phyloP scores from a whole-genome alignment of 2,329 filamentous ascomycete species.

The Trichoderma koningiopsis region DNA sequence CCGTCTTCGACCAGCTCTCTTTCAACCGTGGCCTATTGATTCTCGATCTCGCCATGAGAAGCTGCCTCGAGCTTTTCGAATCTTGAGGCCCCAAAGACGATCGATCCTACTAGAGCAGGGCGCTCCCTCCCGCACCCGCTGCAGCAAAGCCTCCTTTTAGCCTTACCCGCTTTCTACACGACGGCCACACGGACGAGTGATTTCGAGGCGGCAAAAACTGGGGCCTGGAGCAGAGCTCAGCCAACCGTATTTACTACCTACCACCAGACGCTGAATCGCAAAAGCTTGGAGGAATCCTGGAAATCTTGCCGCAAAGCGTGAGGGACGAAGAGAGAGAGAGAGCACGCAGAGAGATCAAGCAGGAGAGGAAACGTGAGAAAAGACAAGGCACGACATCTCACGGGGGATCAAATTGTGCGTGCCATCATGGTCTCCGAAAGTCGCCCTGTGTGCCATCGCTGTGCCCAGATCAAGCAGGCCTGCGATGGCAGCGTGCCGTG shows the following conservation, averaged over 20 bases:
- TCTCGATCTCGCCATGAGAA: conserved; percentile 15
- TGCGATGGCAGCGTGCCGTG: conserved; percentile 40
- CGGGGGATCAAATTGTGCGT: neutral
- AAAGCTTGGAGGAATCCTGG: neutral
- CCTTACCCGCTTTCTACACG: conserved; percentile 8
- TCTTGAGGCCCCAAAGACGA: neutral
- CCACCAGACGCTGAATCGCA: neutral
- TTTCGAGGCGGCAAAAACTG: conserved; percentile 23
- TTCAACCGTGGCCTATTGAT: neutral
- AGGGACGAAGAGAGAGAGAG: neutral
- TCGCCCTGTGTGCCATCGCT: conserved; percentile 39
- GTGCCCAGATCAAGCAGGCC: conserved; percentile 42
- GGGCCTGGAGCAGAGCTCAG: conserved; percentile 4
- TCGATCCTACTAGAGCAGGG: neutral
- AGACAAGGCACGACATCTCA: neutral
- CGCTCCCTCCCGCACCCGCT: conserved; percentile 1
- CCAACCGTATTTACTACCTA: conserved; percentile 12
- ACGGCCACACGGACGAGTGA: conserved; percentile 11
- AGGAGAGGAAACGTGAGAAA: neutral
- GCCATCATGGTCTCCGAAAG: conserved; percentile 35
- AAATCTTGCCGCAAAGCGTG: neutral
- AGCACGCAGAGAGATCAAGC: neutral
- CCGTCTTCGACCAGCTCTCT: conserved; percentile 6
- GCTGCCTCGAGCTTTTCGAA: neutral
- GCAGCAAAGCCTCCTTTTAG: neutral